Evolutionary conservation across 1,284 basidiomycete genomes (phyloP), one percentile per base, ranked within the genome.

Genomic region (Singerocomus inundabilis): DNA sequence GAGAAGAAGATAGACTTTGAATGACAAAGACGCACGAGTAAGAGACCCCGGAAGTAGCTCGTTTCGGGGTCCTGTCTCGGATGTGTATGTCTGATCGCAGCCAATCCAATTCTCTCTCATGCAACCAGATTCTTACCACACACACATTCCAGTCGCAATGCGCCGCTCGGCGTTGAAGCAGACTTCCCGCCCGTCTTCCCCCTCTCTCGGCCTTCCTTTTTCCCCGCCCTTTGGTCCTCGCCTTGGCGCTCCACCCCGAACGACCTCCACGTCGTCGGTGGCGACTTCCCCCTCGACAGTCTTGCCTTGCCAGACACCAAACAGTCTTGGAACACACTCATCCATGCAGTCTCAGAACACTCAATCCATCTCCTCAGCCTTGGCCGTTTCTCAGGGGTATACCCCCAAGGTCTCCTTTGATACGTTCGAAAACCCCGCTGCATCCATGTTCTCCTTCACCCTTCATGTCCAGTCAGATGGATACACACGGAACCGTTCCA

Each of bases 321-420:
- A 44, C 26, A 46, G 53, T 40, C 37, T 42, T 21, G 50, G 43
- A 5, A 51, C 58, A 34, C 45, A 58, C 24, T 21, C 60, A 44
- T 21, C 49, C 61, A 28, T 61, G 35, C 43, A 49, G 13, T 61
- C 62, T 11, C 57, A 62, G 6, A 56, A 54, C 35, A 49, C 48
- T 31, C 59, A 54, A 6, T 53, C 48, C 25, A 47, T 47, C 16
- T 21, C 63, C 36, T 44, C 60, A 21, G 29, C 58, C 44, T 56
- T 55, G 30, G 64, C 72, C 46, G 68, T 65, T n/a, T 67, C 72
- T 2, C 72, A 72, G 43, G 79, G 80, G 4, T 88, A 87, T 66
- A 87, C 84, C 13, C 80, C 88, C n/a, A 93, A 94, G 67, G 93
- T 95, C 24, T 89, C 86, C 1, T 92, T 92, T 61, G 88, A 91